These are phyloP conservation scores for Leishmania martiniquensis DNA, from an alignment of 208 protist genomes.

Conservation along the genomic window DNA sequence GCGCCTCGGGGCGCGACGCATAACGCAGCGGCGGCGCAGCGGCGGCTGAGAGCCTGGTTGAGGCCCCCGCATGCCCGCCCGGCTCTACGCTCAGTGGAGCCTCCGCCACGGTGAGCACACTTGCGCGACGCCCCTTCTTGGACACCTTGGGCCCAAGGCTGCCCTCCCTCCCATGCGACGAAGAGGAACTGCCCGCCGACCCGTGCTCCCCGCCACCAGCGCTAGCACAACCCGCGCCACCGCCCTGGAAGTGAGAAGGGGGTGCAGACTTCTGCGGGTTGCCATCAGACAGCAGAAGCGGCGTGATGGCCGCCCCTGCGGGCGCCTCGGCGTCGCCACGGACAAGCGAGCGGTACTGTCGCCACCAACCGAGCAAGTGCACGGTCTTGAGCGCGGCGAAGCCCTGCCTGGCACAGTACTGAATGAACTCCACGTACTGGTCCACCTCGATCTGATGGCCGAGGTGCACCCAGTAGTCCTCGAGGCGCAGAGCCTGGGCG, in stretches of 20 bases:
- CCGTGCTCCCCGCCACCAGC: not conserved
- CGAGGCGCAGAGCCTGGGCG: slow-evolving; percentile 46
- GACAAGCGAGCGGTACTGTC: slow-evolving; percentile 33
- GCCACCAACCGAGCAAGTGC: slow-evolving; percentile 64
- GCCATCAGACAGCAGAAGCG: slow-evolving; percentile 27
- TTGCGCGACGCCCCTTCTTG: slow-evolving; percentile 15
- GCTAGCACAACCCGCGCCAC: not conserved
- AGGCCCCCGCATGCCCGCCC: slow-evolving; percentile 11
- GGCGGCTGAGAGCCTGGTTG: not conserved
- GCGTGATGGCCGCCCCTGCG: not conserved
- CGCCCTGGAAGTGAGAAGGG: not conserved
- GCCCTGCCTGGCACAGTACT: slow-evolving; percentile 62
- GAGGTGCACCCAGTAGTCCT: slow-evolving; percentile 73
- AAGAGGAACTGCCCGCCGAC: not conserved
- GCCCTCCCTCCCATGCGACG: slow-evolving; percentile 7
- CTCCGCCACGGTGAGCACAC: not conserved
- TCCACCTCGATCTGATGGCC: slow-evolving; percentile 75
- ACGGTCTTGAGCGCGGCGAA: slow-evolving; percentile 59
- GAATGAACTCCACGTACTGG: slow-evolving; percentile 57
- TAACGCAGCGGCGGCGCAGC: not conserved
- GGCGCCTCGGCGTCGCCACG: slow-evolving; percentile 9
- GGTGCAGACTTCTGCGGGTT: slow-evolving; percentile 16
- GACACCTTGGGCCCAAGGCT: not conserved
- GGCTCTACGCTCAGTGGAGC: slow-evolving; percentile 29
- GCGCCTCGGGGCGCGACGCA: slow-evolving; percentile 18